Base-by-base conservation (phyloP, 176 grass and related monocot species). In the Paspalum vaginatum region DNA sequence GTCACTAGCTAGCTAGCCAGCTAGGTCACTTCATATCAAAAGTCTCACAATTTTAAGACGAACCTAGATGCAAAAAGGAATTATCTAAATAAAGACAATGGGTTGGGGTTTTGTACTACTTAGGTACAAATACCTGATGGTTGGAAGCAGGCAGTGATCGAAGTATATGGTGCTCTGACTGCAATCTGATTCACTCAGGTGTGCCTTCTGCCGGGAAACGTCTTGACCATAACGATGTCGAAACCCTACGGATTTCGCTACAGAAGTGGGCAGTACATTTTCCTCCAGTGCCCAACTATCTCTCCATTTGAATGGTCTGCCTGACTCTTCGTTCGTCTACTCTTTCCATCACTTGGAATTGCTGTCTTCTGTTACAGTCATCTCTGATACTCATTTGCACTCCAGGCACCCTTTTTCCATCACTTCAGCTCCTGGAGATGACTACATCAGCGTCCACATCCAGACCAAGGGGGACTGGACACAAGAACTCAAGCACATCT, bases 391-490 rank as follows among this genome's bases (percentile, higher is more conserved):
- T 65, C 24, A 7, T 51, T 45, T 75, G 17, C 39, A 49, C 52
- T 26, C 68, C 78, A 97, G 94, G 94, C 94, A 97, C 53, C 91
- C 94, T 75, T 97, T 94, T 42, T 92, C 91, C 82, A 97, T 97
- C 61, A 97, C 94, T 47, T 90, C 94, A 63, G 94, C 94, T 50
- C 94, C 91, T 17, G 91, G 91, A 64, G 94, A 97, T 1, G 91
- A 97, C 52, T 97, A 87, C 64, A 62, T 94, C 45, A 97, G 91
- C 26, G 94, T 97, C 47, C 94, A 97, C 52, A 89, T 97, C 55
- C 83, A 93, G 85, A 97, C 87, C 37, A 89, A 49, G 24, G 94
- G 94, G 4, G 94, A 97, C 72, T 97, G 91, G 94, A 97, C 94
- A 20, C 89, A 88, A 6, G 94, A 94, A 53, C 91, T 97, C 41